Evolutionary conservation across 2,329 filamentous ascomycete genomes (phyloP).

Genomic region (Ophiognomonia clavigignenti-juglandacearum): DNA sequence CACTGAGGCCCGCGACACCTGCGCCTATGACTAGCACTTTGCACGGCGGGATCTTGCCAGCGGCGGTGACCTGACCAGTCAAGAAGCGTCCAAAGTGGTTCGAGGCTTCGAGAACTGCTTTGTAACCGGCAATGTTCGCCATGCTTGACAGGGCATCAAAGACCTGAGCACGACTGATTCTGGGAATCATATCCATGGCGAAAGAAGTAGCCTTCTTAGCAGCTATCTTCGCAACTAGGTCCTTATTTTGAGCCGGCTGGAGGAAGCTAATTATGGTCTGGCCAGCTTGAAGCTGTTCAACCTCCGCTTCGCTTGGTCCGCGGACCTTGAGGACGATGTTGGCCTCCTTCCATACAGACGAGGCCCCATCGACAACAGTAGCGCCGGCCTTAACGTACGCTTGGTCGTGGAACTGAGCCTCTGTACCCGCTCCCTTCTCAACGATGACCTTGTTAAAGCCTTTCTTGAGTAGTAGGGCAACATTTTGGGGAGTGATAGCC

Average conservation of each 20-base stretch:
- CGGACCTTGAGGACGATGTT: constrained; percentile 84
- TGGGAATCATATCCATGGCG: constrained; percentile 89
- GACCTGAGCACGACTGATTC: constrained; percentile 82
- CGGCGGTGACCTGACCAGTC: constrained; percentile 85
- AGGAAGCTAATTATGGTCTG: constrained; percentile 79
- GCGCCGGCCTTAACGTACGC: constrained; percentile 77
- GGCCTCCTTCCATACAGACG: constrained; percentile 66
- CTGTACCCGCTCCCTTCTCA: constrained; percentile 72
- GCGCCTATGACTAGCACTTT: constrained; percentile 89
- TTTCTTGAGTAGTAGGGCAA: constrained; percentile 76
- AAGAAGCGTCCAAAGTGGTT: constrained; percentile 86
- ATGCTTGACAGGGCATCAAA: constrained; percentile 89
- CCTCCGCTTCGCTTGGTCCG: constrained; percentile 65
- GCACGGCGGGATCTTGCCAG: constrained; percentile 83
- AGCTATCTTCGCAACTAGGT: constrained; percentile 68
- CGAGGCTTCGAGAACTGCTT: constrained; percentile 82
- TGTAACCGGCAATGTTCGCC: constrained; percentile 93
- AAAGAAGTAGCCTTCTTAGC: constrained; percentile 69
- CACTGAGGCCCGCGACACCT: constrained; percentile 82
- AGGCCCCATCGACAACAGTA: constrained; percentile 63
- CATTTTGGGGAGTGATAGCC: constrained; percentile 79
- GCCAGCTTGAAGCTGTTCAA: constrained; percentile 61
- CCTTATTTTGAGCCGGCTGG: constrained; percentile 75
- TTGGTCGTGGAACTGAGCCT: constrained; percentile 72
- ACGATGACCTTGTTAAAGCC: constrained; percentile 74